phyloP scores from a whole-genome alignment of 257 asterid genomes.

The Jacaranda mimosifolia region DNA sequence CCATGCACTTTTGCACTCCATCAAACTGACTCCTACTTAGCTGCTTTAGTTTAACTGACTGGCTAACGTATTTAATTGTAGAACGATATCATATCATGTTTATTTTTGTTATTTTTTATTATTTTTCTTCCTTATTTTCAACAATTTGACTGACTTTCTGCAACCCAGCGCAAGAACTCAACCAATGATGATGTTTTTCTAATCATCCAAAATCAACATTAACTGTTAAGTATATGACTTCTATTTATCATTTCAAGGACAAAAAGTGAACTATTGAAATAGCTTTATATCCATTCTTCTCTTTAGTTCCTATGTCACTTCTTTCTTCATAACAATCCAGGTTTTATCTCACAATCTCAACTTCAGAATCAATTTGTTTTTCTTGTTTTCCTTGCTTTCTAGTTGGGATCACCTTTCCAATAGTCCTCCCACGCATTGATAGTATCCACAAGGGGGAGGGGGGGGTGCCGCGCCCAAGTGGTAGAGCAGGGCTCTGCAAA shows the following conservation, averaged over 20 bases:
- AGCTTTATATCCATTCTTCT: neutral
- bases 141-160: neutral
- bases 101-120: neutral
- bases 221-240: no score
- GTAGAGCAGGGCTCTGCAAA: neutral
- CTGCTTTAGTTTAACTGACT: neutral
- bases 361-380: neutral
- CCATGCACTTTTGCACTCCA: neutral
- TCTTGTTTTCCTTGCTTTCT: neutral
- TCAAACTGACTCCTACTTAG: neutral
- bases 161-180: neutral
- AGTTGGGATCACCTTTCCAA: conserved; percentile 11
- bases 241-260: neutral
- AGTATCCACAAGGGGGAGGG: neutral
- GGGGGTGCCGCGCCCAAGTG: neutral
- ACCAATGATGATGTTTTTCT: neutral
- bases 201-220: conserved; percentile 15
- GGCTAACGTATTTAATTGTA: neutral
- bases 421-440: neutral
- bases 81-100: no score
- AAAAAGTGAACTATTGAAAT: neutral
- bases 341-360: conserved; percentile 10
- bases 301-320: conserved; percentile 3
- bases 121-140: neutral
- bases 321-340: neutral